Conservation (phyloP, 139 green algal species). For the Chlorella sp. region DNA sequence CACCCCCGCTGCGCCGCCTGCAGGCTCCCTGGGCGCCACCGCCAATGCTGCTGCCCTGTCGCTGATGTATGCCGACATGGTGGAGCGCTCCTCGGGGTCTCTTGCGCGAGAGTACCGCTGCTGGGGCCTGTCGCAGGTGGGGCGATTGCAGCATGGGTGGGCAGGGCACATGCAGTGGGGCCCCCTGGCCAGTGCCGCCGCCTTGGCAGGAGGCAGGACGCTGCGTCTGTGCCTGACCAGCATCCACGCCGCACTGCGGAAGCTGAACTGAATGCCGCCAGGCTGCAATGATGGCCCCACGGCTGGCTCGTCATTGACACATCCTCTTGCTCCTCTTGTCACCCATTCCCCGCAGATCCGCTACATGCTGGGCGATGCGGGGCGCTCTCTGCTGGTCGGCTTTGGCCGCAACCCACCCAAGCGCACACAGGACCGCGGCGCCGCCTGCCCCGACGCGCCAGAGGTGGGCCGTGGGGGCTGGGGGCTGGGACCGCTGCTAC, state of each 20-base stretch:
- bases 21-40: constrained; percentile 62
- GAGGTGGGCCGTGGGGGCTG: not conserved
- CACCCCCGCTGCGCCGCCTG: not conserved
- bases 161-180: no score
- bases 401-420: constrained; percentile 56
- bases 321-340: no score
- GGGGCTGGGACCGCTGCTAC: not conserved
- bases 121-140: constrained; percentile 70
- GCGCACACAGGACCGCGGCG: constrained; percentile 64
- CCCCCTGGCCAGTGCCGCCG: no score
- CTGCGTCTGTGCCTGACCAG: no score
- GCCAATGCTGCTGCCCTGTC: constrained; percentile 69
- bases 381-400: constrained; percentile 51
- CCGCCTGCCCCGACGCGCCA: constrained; percentile 60
- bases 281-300: no score
- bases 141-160: no score
- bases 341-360: not conserved
- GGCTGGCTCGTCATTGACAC: no score
- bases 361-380: constrained; percentile 70
- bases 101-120: constrained; percentile 58
- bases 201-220: no score
- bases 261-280: no score
- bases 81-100: constrained; percentile 14
- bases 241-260: no score
- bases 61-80: constrained; percentile 51